A percentile compares a stretch with the other conserved stretches of the same genome.
Conservation (phyloP, 192 early-diverging fungal species). For the Obelidium mucronatum region DNA sequence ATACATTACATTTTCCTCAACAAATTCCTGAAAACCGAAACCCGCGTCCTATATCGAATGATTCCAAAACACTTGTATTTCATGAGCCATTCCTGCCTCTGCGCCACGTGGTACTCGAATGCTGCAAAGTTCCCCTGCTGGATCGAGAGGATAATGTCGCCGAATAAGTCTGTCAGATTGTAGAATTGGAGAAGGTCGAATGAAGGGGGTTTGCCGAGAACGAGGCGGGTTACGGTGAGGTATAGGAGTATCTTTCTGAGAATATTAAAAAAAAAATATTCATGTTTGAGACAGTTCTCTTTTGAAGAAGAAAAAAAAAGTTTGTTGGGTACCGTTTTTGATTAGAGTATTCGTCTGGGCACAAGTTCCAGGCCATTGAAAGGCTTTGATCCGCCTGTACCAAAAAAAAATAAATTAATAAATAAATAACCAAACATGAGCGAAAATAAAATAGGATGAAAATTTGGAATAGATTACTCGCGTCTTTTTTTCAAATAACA, state of each 20-base stretch:
- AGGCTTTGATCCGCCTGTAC: slow-evolving; percentile 24
- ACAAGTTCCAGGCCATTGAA: slow-evolving; percentile 15
- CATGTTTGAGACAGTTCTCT: not conserved
- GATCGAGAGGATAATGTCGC: not conserved
- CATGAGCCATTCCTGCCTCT: not conserved
- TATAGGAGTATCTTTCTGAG: slow-evolving; percentile 29
- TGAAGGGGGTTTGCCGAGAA: slow-evolving; percentile 19
- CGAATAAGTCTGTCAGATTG: slow-evolving; percentile 7
- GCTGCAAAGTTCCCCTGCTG: slow-evolving; percentile 8
- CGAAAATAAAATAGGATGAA: not conserved
- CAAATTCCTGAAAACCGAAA: slow-evolving; percentile 24
- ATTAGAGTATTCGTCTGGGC: not conserved
- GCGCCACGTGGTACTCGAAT: not conserved
- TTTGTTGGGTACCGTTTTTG: not conserved
- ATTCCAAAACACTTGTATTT: slow-evolving; percentile 16
- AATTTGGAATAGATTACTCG: not conserved
- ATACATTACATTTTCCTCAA: slow-evolving; percentile 14
- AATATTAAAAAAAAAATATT: not conserved
- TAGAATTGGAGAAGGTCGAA: slow-evolving; percentile 6
- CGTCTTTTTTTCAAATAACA: not conserved
- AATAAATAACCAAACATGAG: no score
- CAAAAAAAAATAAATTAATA: no score
- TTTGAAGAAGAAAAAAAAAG: not conserved
- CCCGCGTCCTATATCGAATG: slow-evolving; percentile 1
- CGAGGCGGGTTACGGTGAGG: slow-evolving; percentile 12